A percentile compares a stretch with the other conserved stretches of the same genome.
Conservation (phyloP, 2,329 filamentous ascomycete genomes). For the Diplodia corticola region DNA sequence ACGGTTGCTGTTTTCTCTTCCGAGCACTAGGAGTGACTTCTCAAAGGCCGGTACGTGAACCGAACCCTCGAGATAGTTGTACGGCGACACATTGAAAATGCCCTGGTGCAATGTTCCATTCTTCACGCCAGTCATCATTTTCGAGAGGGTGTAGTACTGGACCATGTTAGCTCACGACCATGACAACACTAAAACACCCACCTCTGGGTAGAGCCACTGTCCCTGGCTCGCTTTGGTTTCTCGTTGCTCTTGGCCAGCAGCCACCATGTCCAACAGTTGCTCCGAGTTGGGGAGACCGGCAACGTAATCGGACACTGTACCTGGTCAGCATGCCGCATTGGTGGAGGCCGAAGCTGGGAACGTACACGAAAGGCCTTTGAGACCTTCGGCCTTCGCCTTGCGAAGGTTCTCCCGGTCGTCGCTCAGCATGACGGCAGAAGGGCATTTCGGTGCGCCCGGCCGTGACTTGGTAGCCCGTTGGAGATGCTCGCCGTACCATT, state of each 20-base stretch:
- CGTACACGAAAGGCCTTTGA: slow-evolving; percentile 63
- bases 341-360: background rate
- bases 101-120: slow-evolving; percentile 88
- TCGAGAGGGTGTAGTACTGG: slow-evolving; percentile 77
- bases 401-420: slow-evolving; percentile 86
- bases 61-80: slow-evolving; percentile 95
- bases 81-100: slow-evolving; percentile 92
- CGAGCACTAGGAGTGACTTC: slow-evolving; percentile 82
- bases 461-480: slow-evolving; percentile 59
- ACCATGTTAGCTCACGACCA: background rate
- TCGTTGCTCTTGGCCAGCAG: slow-evolving; percentile 69
- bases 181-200: background rate
- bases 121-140: slow-evolving; percentile 91
- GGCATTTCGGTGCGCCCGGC: slow-evolving; percentile 53
- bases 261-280: slow-evolving; percentile 89
- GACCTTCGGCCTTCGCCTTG: slow-evolving; percentile 74
- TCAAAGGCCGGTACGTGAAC: slow-evolving; percentile 89
- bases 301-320: slow-evolving; percentile 68
- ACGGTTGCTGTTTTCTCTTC: slow-evolving; percentile 93
- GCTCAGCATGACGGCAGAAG: slow-evolving; percentile 87
- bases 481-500: slow-evolving; percentile 89
- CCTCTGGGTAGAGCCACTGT: slow-evolving; percentile 78
- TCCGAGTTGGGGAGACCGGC: slow-evolving; percentile 79
- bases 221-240: slow-evolving; percentile 64
- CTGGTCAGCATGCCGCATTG: slow-evolving; percentile 25